These are phyloP conservation scores for Brassica juncea DNA, from an alignment of 345 rosid species.

Conservation along the genomic window DNA sequence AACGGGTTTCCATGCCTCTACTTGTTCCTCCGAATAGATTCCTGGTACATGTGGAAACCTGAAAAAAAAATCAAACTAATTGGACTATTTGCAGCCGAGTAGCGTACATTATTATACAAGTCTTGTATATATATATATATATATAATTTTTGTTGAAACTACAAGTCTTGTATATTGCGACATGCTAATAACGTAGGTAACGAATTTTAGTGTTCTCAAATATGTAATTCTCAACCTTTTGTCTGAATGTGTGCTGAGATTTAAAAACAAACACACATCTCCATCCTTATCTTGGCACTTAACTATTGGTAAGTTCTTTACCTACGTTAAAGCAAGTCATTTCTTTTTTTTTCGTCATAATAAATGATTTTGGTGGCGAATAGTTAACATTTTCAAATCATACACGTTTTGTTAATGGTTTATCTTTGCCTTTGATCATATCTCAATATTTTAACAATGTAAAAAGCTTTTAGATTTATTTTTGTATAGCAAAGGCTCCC, in stretches of 20 bases:
- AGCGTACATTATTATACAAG: not conserved
- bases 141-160: too few species aligned
- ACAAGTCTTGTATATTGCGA: not conserved
- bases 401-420: too few species aligned
- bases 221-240: not conserved
- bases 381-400: too few species aligned
- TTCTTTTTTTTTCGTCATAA: too few species aligned
- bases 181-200: not conserved
- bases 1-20: constrained; percentile 78
- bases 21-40: constrained; percentile 77
- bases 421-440: too few species aligned
- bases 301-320: constrained; percentile 8
- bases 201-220: too few species aligned
- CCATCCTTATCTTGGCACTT: not conserved
- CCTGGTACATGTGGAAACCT: constrained; percentile 94
- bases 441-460: not conserved
- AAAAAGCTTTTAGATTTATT: not conserved
- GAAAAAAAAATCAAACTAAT: not conserved
- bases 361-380: too few species aligned
- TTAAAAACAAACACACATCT: not conserved
- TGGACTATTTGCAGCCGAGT: not conserved
- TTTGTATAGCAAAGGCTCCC: not conserved
- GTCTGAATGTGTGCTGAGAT: not conserved
- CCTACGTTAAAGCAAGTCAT: not conserved
- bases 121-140: not conserved